Conservation (phyloP, 805 yeast species). For the Metschnikowia henanensis region DNA sequence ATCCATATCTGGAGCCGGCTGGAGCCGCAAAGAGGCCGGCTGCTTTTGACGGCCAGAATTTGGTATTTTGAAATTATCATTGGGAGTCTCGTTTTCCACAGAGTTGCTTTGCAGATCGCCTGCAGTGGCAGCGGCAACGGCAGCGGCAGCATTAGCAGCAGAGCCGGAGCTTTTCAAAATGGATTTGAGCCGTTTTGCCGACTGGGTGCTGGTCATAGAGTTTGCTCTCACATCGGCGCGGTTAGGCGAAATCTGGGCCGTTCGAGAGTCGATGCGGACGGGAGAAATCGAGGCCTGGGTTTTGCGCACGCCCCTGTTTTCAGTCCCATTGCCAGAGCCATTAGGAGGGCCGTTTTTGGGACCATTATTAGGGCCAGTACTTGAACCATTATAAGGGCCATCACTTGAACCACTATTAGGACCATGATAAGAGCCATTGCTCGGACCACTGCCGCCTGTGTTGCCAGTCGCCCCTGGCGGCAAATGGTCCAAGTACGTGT, state of each 20-base stretch:
- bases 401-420: no score
- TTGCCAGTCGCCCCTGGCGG: conserved; percentile 4
- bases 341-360: neutral
- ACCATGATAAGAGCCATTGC: no score
- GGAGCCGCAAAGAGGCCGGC: conserved; percentile 5
- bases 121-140: conserved; percentile 3
- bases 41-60: neutral
- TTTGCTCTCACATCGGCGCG: conserved; percentile 6
- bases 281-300: no score
- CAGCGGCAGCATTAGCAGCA: conserved; percentile 9
- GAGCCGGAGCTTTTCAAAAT: conserved; percentile 30
- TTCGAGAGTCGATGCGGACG: neutral
- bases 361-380: neutral
- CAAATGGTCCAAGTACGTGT: conserved; percentile 35
- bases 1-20: conserved; percentile 8
- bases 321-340: no score
- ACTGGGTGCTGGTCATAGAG: conserved; percentile 16
- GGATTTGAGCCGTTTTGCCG: conserved; percentile 32
- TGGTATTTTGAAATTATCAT: neutral
- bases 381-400: neutral
- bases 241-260: neutral
- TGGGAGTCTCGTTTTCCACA: no score
- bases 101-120: no score
- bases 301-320: no score
- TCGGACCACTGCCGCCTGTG: neutral